Percentiles rank a stretch among this genome's conserved stretches.
Evolutionary conservation across 1,139 yeast species (phyloP).

Genomic region (Yamadazyma diddensiae): DNA sequence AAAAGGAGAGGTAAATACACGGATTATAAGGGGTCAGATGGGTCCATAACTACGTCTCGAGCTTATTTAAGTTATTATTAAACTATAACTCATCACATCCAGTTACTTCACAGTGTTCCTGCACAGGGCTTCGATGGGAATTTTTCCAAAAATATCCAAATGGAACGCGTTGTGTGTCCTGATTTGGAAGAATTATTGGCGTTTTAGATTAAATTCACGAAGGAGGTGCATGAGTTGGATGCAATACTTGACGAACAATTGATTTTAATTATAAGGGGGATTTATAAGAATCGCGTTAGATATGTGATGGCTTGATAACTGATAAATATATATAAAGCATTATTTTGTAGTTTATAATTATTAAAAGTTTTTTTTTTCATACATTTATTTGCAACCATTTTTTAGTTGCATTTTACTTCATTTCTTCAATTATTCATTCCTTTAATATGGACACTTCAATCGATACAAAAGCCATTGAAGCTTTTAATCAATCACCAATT

Average conservation of each 20-base stretch:
- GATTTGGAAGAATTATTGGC: background rate
- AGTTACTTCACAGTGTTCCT: too few species aligned
- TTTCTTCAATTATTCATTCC: slow-evolving; percentile 1
- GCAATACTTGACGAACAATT: background rate
- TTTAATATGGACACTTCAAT: slow-evolving; percentile 10
- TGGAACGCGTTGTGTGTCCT: too few species aligned
- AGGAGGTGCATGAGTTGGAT: background rate
- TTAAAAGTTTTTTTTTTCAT: too few species aligned
- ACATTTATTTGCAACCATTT: too few species aligned
- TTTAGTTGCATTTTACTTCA: background rate
- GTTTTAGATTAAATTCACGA: background rate
- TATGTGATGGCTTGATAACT: background rate
- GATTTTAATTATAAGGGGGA: background rate
- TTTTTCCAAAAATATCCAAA: too few species aligned
- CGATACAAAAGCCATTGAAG: slow-evolving; percentile 52
- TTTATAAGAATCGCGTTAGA: background rate
- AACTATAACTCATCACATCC: too few species aligned
- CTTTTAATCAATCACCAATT: slow-evolving; percentile 56
- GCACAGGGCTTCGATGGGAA: too few species aligned
- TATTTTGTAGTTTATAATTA: background rate
- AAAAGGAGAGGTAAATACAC: too few species aligned
- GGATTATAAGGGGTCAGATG: too few species aligned
- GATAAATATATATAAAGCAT: background rate
- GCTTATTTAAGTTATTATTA: too few species aligned
- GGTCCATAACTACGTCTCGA: too few species aligned